A percentile compares a stretch with the other conserved stretches of the same genome.
Evolutionary conservation across 2,329 filamentous ascomycete species (phyloP).

Genomic region (Arthroderma uncinatum): DNA sequence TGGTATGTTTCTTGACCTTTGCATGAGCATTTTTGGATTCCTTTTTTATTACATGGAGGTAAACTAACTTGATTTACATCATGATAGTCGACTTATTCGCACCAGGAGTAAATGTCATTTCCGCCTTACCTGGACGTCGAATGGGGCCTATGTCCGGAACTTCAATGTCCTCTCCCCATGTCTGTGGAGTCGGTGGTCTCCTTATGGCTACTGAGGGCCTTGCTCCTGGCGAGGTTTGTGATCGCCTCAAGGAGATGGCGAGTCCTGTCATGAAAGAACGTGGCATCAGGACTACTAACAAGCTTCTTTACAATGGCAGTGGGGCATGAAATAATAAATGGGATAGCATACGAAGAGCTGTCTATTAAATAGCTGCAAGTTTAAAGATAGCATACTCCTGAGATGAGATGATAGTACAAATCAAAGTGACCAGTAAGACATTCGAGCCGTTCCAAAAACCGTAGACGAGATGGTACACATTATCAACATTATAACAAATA

Average conservation of each 20-base stretch:
- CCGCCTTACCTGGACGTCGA: constrained; percentile 39
- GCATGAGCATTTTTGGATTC: constrained; percentile 21
- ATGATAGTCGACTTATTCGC: constrained; percentile 44
- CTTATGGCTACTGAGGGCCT: constrained; percentile 42
- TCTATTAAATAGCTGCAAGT: not conserved
- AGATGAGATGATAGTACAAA: not conserved
- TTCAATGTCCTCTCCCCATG: constrained; percentile 32
- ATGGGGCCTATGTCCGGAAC: constrained; percentile 35
- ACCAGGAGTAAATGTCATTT: constrained; percentile 43
- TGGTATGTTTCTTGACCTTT: constrained; percentile 7
- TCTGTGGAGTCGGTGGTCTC: constrained; percentile 46
- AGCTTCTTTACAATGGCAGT: constrained; percentile 23
- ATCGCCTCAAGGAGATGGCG: constrained; percentile 45
- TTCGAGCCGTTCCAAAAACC: not conserved
- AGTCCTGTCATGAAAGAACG: constrained; percentile 18
- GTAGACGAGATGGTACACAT: not conserved
- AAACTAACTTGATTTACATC: not conserved
- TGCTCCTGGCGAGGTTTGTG: constrained; percentile 33
- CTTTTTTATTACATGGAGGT: not conserved
- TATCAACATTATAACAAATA: too few species aligned
- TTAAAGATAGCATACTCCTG: not conserved
- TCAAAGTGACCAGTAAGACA: not conserved
- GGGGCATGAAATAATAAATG: constrained; percentile 4
- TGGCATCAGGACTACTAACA: constrained; percentile 19
- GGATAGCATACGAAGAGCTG: not conserved